Evolutionary conservation across 2,329 filamentous ascomycete genomes (phyloP).

Genomic region (Paramyrothecium sp.): DNA sequence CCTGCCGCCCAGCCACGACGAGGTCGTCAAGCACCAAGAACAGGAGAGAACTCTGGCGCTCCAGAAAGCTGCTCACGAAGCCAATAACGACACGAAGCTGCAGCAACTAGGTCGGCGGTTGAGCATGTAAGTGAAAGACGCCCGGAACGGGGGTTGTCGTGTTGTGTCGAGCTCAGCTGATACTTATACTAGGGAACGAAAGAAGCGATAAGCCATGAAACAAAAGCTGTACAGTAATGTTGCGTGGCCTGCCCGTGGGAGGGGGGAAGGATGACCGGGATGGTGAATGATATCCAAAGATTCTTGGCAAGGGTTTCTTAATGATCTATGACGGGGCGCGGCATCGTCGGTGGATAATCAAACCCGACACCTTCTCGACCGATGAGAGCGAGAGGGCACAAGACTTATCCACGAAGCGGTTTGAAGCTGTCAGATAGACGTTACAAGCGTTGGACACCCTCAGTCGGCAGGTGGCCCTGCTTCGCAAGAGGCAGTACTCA

Average conservation of each 20-base stretch:
- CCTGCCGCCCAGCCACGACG: constrained; percentile 87
- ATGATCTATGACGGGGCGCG: not conserved
- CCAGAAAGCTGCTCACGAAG: constrained; percentile 81
- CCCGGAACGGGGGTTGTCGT: not conserved
- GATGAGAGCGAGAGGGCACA: not conserved
- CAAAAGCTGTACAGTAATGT: not conserved
- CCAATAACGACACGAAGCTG: constrained; percentile 86
- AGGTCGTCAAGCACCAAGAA: constrained; percentile 80
- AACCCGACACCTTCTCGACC: not conserved
- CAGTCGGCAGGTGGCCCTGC: not conserved
- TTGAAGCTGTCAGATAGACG: not conserved
- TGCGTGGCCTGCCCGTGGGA: not conserved
- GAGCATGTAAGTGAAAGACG: constrained; percentile 71
- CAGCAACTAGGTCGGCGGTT: constrained; percentile 86
- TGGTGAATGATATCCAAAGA: not conserved
- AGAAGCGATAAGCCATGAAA: not conserved
- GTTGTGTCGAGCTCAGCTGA: not conserved
- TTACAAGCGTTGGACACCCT: not conserved
- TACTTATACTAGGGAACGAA: not conserved
- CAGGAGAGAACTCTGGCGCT: constrained; percentile 80
- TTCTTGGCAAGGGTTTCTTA: not conserved
- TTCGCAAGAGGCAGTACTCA: not conserved
- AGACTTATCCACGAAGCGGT: not conserved
- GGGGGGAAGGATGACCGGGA: not conserved
- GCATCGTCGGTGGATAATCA: not conserved